phyloP scores from a whole-genome alignment of 2,329 filamentous ascomycete species.

The Colletotrichum salicis region DNA sequence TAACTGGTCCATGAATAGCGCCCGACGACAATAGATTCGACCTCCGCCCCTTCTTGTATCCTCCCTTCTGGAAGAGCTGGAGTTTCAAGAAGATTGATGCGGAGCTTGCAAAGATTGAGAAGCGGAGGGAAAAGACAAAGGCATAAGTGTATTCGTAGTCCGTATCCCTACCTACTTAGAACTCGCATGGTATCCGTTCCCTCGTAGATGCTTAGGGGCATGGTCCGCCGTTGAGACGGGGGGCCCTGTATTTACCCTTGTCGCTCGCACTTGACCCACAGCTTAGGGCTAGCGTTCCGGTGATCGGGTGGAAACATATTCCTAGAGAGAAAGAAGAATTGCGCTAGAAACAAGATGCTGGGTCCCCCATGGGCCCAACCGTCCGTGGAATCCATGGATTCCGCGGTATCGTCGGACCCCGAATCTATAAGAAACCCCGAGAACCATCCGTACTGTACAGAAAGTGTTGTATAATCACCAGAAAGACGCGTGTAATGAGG shows the following conservation, averaged over 20 bases:
- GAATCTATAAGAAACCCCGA: not conserved
- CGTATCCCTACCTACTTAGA: not conserved
- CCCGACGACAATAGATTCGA: slow-evolving; percentile 45
- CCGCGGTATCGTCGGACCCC: not conserved
- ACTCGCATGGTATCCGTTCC: too few relatives aligned
- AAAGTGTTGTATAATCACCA: not conserved
- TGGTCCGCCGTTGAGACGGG: too few relatives aligned
- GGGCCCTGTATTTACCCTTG: not conserved
- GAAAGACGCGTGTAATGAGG: not conserved
- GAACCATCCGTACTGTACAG: not conserved
- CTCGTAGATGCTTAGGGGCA: too few relatives aligned
- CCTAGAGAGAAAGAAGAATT: not conserved
- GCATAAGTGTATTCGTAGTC: not conserved
- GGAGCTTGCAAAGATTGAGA: slow-evolving; percentile 47
- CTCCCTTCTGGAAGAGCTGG: slow-evolving; percentile 46
- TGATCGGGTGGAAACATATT: not conserved
- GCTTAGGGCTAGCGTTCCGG: not conserved
- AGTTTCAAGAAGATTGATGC: slow-evolving; percentile 53
- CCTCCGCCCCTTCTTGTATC: slow-evolving; percentile 43
- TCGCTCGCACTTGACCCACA: not conserved
- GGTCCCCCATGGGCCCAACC: too few relatives aligned
- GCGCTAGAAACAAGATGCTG: not conserved
- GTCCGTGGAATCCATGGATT: too few relatives aligned
- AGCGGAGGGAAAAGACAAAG: slow-evolving; percentile 28
- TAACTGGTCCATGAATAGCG: slow-evolving; percentile 20